Base-by-base conservation (phyloP, 2,329 filamentous ascomycete species). In the Teratosphaeria pseudoeucalypti region DNA sequence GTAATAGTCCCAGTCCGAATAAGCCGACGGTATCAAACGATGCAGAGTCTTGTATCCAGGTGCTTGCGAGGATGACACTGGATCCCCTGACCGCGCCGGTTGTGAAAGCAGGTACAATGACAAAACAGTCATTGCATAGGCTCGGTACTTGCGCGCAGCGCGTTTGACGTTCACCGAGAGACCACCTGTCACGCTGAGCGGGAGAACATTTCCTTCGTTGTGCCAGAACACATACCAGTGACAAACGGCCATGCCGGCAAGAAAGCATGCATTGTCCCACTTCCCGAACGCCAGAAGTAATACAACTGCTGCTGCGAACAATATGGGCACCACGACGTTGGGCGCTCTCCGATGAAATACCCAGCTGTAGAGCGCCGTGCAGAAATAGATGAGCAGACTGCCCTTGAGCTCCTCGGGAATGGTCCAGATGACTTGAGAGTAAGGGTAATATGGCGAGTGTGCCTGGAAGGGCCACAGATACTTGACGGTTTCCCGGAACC, bases 331-430 rank as follows among this genome's bases (percentile, higher is more conserved):
- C 16, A 43, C 37, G 37, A 14, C 16, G 6, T 43, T 6, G 37
- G 37, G 12, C 37, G 37, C 37, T 43, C 2, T 14, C 37, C 37
- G 16, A n/a, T n/a, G 37, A 43, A 16, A 16, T 16, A 14, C 37
- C 37, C 37, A 43, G 37, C 37, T 43, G 12, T 88, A 76, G 0
- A 85, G 81, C 26, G 84, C 68, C 3, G 82, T 70, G 0, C 79
- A 70, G 0, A 80, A 82, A 68, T 85, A 89, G 57, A 86, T 73
- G 62, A 85, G 74, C 57, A 89, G 77, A 1, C 85, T 88, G 12
- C 86, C 85, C 64, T 78, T 75, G 71, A 85, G 81, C 67, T 87
- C 85, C 26, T 84, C 74, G 0, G 85, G 83, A 57, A 87, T 87
- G 0, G 80, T 85, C 83, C 84, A 86, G 2, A 81, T 68, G 5